Evolutionary conservation across 1,284 basidiomycete species (phyloP).

Genomic region (Microbotryum saponariae): DNA sequence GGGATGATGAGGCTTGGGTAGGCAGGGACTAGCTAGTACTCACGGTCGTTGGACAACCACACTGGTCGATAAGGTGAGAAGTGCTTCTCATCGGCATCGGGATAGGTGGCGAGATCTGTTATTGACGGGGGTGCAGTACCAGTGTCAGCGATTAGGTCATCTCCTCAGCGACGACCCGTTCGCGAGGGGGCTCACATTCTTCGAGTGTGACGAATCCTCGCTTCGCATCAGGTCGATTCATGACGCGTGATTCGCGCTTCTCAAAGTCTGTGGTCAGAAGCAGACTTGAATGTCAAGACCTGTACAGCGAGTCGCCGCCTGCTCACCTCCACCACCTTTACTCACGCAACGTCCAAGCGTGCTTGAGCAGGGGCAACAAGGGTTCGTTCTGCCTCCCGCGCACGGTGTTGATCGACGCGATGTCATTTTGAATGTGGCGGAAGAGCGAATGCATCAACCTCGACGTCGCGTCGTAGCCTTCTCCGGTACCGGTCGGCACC

Average conservation of each 20-base stretch:
- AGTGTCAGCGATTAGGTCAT: too few species aligned
- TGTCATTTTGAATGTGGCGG: slow-evolving; percentile 12
- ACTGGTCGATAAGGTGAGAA: slow-evolving; percentile 13
- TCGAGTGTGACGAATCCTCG: slow-evolving; percentile 26
- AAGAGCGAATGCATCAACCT: slow-evolving; percentile 22
- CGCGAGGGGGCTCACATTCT: slow-evolving; percentile 11
- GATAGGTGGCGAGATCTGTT: slow-evolving; percentile 16
- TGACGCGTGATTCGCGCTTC: slow-evolving; percentile 27
- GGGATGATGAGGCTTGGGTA: too few species aligned
- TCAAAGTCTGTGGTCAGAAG: slow-evolving; percentile 14
- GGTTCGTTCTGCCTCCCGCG: background rate
- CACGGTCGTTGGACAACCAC: too few species aligned
- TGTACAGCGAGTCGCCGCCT: background rate
- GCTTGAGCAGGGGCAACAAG: slow-evolving; percentile 6
- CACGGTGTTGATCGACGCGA: slow-evolving; percentile 4
- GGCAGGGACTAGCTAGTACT: too few species aligned
- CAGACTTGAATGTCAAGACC: too few species aligned
- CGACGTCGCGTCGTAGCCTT: slow-evolving; percentile 21
- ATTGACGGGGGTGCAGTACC: too few species aligned
- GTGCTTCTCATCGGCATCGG: slow-evolving; percentile 1
- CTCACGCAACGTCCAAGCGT: slow-evolving; percentile 25
- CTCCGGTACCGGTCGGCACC: slow-evolving; percentile 24
- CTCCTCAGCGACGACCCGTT: too few species aligned
- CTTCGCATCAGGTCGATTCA: slow-evolving; percentile 24
- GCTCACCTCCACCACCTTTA: background rate